Evolutionary conservation across 768 basidiomycete species (phyloP), one percentile per base, ranked within the genome.

Genomic region (Asterophora lycoperdoides): DNA sequence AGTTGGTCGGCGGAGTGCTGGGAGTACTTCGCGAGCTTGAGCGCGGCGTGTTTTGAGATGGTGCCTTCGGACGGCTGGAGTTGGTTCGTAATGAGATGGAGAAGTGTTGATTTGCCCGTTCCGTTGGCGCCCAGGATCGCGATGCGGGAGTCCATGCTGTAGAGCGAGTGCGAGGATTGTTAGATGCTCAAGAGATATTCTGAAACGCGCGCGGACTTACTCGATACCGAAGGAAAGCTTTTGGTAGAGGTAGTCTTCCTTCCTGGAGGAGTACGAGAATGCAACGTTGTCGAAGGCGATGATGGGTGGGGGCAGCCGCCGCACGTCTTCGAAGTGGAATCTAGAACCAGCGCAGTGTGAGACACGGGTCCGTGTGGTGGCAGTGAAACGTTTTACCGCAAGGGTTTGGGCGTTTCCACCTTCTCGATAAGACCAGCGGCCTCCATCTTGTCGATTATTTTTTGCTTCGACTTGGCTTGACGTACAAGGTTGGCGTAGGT

Each of bases 391-490:
- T 54, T 62, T 26, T 53, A 71, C 63, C 82, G 76, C 29, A 99
- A 75, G 13, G 81, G 80, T 58, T 80, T 83, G 30, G 78, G 76
- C 3, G 66, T 65, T 63, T 94, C 92, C 50, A 96, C 73, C 72
- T 92, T 93, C 69, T 99, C 92, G 63, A 99, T 79, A 36, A 99
- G 78, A 54, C 95, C 95, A 11, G 94, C 95, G 20, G 95, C 95
- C 76, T 99, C 96, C 95, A 99, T 99, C 81, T 99, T 99, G 78
- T 99, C 95, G 70, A 99, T 95, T 55, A 99, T 98, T 80, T 99
- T 99, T 70, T 99, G 95, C 68, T 99, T 99, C 43, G 94, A 97
- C 73, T 99, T 97, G 58, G 95, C 95, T 69, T 99, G 95, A 62
- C 86, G 91, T 60, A 99, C 95, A 57, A 99, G 81, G 69, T 99